Evolutionary conservation across 2,329 filamentous ascomycete genomes (phyloP), one percentile per base, ranked within the genome.

Genomic region (Colletotrichum gigasporum): DNA sequence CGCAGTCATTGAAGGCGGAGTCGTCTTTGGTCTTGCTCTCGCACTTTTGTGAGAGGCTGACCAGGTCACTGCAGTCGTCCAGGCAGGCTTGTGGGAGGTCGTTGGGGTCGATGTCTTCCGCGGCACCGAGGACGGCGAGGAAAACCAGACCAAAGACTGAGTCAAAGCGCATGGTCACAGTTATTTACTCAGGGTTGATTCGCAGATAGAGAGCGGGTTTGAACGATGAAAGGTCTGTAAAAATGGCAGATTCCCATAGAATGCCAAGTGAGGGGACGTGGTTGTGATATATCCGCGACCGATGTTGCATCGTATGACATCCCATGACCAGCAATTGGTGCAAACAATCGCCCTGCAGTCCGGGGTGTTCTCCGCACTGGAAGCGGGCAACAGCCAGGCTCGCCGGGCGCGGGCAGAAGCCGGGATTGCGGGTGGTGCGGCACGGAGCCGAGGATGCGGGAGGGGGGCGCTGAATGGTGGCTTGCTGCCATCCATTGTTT

Each of bases 121-220:
- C 24, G 2, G 18, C 2, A 18, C 1, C 16, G n/a, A 26, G 6
- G 4, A 4, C 14, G 5, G 11, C n/a, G 4, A 2, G 14, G 18
- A n/a, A 1, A 2, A 5, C n/a, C n/a, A n/a, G n/a, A n/a, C n/a
- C n/a, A 37, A 18, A 34, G 1, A 2, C 26, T 1, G 18, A 4
- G 4, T n/a, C 14, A 8, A 8, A 30, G 7, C 9, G 4, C 3
- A 12, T 22, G 3, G 10, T 44, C 39, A 44, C 24, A 4, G 4
- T 24, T 44, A 14, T 22, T 44, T 44, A 10, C 18, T 16, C 5
- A 4, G 35, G 35, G 35, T 18, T 16, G 2, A 2, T 16, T 14
- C n/a, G 14, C 35, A 16, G 9, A 39, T 4, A 16, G 1, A 18
- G 5, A 39, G 18, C 14, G n/a, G n/a, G n/a, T n/a, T n/a, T 41